Evolutionary conservation across 208 protist genomes (phyloP), one percentile per base, ranked within the genome.

Genomic region (Acanthamoeba triangularis): DNA sequence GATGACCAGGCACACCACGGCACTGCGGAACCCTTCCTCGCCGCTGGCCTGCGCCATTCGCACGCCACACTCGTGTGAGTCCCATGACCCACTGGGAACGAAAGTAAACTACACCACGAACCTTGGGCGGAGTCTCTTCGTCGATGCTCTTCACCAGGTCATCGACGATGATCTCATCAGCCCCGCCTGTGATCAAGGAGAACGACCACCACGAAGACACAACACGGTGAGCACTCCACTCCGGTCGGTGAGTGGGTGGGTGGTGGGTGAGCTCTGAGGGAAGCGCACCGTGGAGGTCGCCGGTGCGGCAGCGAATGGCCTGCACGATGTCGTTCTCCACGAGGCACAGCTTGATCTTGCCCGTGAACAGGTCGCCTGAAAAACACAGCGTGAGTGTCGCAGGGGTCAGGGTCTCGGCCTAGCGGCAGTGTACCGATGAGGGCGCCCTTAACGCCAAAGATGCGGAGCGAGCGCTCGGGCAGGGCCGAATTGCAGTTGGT

Each of bases 401-500:
- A 30, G 0, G 33, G 69, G 33, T 23, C 16, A 30, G n/a, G 20
- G 16, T 6, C 7, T 2, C 3, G 61, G 14, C 6, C 4, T 5
- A 11, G n/a, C n/a, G 7, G 37, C 76, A 72, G 5, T 0, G 20
- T 35, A 56, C 87, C 87, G 14, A 33, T 78, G 25, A 78, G 37
- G 78, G 87, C 30, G 59, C 87, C 87, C 59, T 54, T 44, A 13
- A 78, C 35, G 63, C 87, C 87, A 56, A 47, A 76, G 33, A 93
- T 93, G 37, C 59, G 63, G 23, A 93, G 87, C 11, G 37, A 78
- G 5, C 87, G 87, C 54, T 93, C 63, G 28, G 87, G 87, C 20
- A 93, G 33, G 35, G 87, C 87, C 30, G 87, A 76, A 13, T 52
- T 80, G 63, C 63, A 93, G 87, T 93, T 93, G n/a, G 87, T 80